These are phyloP conservation scores for Petunia secreta DNA, from an alignment of 257 asterid species.

Conservation along the genomic window DNA sequence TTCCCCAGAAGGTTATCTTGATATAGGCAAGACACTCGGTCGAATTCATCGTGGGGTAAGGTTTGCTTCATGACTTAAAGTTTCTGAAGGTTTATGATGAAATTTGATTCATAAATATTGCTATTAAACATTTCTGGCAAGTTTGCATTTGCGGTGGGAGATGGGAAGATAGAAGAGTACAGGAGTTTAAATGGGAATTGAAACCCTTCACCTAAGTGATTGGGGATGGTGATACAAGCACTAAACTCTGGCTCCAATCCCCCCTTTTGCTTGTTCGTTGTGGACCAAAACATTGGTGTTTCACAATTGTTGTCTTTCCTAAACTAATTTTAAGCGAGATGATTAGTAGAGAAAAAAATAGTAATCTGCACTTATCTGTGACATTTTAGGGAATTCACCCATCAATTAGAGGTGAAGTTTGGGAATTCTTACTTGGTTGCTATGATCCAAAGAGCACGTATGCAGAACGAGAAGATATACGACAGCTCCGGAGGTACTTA, in stretches of 20 bases:
- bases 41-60: slow-evolving; percentile 89
- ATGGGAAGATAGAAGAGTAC: too few species aligned
- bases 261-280: too few species aligned
- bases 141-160: not conserved
- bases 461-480: slow-evolving; percentile 81
- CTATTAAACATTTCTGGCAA: not conserved
- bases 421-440: slow-evolving; percentile 98
- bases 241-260: too few species aligned
- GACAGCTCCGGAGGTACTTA: slow-evolving; percentile 69
- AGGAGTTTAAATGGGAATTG: too few species aligned
- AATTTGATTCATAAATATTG: not conserved
- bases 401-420: slow-evolving; percentile 96
- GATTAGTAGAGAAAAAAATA: not conserved
- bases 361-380: slow-evolving; percentile 8
- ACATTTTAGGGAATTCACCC: slow-evolving; percentile 88
- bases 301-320: not conserved
- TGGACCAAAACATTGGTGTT: too few species aligned
- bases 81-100: not conserved
- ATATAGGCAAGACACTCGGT: slow-evolving; percentile 75
- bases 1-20: slow-evolving; percentile 79
- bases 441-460: slow-evolving; percentile 81
- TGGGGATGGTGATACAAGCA: too few species aligned
- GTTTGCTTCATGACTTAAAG: slow-evolving; percentile 26
- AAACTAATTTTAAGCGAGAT: not conserved
- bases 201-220: too few species aligned